Evolutionary conservation across 257 asterid species (phyloP).

Genomic region (Euphrasia confusa): DNA sequence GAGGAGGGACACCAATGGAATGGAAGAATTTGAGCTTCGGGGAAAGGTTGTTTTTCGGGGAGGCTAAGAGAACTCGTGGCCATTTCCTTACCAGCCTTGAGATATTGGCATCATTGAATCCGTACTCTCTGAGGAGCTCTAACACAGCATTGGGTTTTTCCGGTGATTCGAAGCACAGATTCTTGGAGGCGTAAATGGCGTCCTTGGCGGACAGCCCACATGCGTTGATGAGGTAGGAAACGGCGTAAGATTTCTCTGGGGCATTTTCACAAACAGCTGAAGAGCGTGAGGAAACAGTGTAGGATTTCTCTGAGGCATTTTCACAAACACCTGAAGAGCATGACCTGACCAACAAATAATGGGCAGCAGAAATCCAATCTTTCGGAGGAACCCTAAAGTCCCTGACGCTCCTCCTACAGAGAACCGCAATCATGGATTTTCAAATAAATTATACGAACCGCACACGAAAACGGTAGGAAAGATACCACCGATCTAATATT

Average conservation of each 20-base stretch:
- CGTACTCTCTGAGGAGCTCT: not conserved
- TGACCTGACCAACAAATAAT: not conserved
- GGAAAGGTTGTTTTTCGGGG: not conserved
- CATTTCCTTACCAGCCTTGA: not conserved
- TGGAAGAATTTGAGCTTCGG: not conserved
- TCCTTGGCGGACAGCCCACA: not conserved
- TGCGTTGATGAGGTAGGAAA: not conserved
- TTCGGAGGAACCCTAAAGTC: not conserved
- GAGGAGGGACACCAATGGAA: not conserved
- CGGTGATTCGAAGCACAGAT: not conserved
- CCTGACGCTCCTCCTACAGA: not conserved
- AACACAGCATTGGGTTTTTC: not conserved
- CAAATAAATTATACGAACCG: not conserved
- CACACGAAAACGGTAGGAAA: too few relatives aligned
- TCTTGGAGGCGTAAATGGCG: not conserved
- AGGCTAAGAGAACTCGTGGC: not conserved
- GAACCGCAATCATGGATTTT: not conserved
- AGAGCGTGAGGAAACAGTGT: too few relatives aligned
- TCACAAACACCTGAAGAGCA: not conserved
- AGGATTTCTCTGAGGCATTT: too few relatives aligned
- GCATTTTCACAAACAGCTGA: not conserved
- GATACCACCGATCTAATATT: too few relatives aligned
- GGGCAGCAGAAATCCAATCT: not conserved
- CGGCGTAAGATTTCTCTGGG: not conserved
- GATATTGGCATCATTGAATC: not conserved